Base-by-base conservation (phyloP, 192 early-diverging fungal genomes). In the Linderina pennispora region DNA sequence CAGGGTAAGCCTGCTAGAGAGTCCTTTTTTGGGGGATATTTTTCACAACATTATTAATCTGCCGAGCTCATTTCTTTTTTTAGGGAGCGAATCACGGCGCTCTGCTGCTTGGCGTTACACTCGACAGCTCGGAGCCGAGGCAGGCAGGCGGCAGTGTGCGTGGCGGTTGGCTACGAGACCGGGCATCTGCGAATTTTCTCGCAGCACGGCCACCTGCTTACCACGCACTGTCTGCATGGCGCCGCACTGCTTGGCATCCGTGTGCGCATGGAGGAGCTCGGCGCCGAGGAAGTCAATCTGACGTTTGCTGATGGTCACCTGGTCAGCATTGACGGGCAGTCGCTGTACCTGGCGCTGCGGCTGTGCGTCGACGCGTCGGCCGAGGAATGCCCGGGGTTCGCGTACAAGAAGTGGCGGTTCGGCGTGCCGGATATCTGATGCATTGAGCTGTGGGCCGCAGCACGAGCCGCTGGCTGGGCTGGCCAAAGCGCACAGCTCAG, bases 321-420 rank as follows among this genome's bases (percentile, higher is more conserved):
- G 53, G 58, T 58, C 16, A 62, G 51, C 48, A 49, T 69, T 2
- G 58, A 69, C 17, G 65, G 65, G 0, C 42, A 51, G 31, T 62
- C 65, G 31, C 42, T 69, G 36, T 69, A 69, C 20, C 39, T 69
- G 22, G 58, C 65, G 14, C 43, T 69, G 16, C 48, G 65, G 6
- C 49, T 69, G 10, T 69, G 65, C 17, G 47, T 62, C n/a, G 60
- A 48, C 42, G 65, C 62, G 17, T 58, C 54, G 6, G 37, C 47
- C 0, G 32, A 34, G 1, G 55, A 49, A 10, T 58, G 45, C 18
- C 65, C 58, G 8, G 33, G 46, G n/a, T 62, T 69, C 21, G 54
- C 58, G 43, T 69, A 69, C 47, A 69, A 69, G 46, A 69, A 62
- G 26, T 69, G 65, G 65, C 40, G 54, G 16, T 69, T 69, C 28